phyloP scores from a whole-genome alignment of 192 early-diverging fungal genomes.

The Diversispora eburnea region DNA sequence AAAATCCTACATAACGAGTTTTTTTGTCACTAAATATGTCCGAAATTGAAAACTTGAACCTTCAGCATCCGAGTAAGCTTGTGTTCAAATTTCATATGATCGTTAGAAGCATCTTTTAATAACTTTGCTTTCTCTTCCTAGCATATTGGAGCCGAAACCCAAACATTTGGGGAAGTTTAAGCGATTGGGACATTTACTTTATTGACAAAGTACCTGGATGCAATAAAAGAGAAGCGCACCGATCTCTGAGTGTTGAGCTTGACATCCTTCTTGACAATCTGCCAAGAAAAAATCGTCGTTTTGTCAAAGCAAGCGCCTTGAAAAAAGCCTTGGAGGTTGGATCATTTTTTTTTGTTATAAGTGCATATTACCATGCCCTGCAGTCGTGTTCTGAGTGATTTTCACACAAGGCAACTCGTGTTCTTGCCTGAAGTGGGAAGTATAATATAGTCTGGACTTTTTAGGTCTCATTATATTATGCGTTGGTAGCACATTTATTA shows the following conservation, averaged over 20 bases:
- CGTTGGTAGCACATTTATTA: slow-evolving; percentile 1
- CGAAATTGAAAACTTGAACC: background rate
- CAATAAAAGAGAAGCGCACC: slow-evolving; percentile 6
- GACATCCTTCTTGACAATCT: slow-evolving; percentile 13
- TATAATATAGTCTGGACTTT: slow-evolving; percentile 6
- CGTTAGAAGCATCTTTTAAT: background rate
- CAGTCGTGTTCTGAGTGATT: slow-evolving; percentile 26
- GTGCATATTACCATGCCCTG: slow-evolving; percentile 17
- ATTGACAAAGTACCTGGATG: background rate
- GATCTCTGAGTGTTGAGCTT: background rate
- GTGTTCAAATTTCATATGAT: background rate
- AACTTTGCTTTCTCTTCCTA: slow-evolving; percentile 9
- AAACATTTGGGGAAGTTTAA: slow-evolving; percentile 7
- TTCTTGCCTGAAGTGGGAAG: slow-evolving; percentile 23
- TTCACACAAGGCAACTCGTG: slow-evolving; percentile 8
- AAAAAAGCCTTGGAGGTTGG: slow-evolving; percentile 14
- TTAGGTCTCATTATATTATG: slow-evolving; percentile 7
- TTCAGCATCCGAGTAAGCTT: background rate
- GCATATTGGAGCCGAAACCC: background rate
- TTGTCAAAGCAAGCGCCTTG: slow-evolving; percentile 1
- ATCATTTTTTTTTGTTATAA: background rate
- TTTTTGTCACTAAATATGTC: too few species aligned
- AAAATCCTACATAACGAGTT: too few species aligned
- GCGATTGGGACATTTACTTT: slow-evolving; percentile 3
- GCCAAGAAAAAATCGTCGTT: background rate